phyloP scores from a whole-genome alignment of 495 filamentous ascomycete species.

The Talaromyces liani region DNA sequence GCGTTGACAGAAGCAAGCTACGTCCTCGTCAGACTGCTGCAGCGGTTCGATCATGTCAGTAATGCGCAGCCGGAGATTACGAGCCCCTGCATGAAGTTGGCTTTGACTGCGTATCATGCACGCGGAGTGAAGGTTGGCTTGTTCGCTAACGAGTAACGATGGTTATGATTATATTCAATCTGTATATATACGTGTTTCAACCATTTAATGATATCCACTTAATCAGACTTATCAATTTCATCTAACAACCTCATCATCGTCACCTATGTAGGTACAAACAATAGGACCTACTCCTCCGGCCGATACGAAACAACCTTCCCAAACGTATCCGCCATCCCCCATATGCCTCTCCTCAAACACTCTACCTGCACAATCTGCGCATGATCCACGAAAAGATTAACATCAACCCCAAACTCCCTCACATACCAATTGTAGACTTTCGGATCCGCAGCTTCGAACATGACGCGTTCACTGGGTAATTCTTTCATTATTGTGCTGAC shows the following conservation, averaged over 20 bases:
- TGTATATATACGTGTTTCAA: too few species aligned
- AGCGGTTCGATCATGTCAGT: conserved; percentile 50
- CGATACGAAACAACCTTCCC: conserved; percentile 50
- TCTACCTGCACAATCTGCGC: conserved; percentile 53
- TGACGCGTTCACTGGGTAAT: conserved; percentile 46
- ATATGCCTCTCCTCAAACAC: conserved; percentile 47
- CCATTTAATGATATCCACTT: neutral
- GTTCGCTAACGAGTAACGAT: conserved; percentile 6
- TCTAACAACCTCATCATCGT: too few species aligned
- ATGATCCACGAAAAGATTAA: conserved; percentile 55
- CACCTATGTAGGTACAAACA: neutral
- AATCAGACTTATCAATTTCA: neutral
- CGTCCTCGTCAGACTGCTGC: conserved; percentile 62
- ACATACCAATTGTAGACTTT: conserved; percentile 54
- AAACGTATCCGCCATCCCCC: conserved; percentile 50
- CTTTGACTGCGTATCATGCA: conserved; percentile 34
- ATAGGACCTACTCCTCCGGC: conserved; percentile 9
- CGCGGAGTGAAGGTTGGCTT: conserved; percentile 28
- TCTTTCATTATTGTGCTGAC: conserved; percentile 47
- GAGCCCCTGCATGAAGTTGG: conserved; percentile 25
- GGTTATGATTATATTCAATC: neutral
- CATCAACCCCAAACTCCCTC: conserved; percentile 51
- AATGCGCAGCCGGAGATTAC: conserved; percentile 26
- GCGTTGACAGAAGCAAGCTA: conserved; percentile 81
- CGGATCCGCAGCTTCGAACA: conserved; percentile 57